Percentiles rank a stretch among this genome's conserved stretches.
phyloP scores from a whole-genome alignment of 2,329 filamentous ascomycete genomes.

The Colletotrichum coccodes region DNA sequence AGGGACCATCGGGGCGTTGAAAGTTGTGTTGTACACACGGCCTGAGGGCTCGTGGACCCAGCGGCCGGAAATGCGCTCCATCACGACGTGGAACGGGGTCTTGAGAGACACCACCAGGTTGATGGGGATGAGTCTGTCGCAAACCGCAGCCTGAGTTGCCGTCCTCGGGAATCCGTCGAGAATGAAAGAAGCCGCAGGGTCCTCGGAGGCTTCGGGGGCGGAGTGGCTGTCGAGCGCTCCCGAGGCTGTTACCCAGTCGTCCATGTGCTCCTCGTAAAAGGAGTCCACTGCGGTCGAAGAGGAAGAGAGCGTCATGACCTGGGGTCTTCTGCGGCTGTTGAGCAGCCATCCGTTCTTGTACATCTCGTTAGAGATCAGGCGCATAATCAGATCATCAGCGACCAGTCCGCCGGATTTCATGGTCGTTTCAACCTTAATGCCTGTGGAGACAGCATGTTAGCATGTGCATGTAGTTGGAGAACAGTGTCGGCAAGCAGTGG shows the following conservation, averaged over 20 bases:
- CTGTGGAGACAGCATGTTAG: conserved; percentile 53
- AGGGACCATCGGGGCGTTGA: conserved; percentile 83
- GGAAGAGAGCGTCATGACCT: conserved; percentile 64
- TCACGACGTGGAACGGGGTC: conserved; percentile 87
- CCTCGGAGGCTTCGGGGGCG: conserved; percentile 65
- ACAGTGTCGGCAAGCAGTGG: neutral
- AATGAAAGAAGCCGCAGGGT: conserved; percentile 87
- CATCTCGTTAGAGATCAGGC: conserved; percentile 91
- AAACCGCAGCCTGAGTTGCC: conserved; percentile 78
- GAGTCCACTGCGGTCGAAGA: conserved; percentile 48
- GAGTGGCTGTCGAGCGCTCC: conserved; percentile 49
- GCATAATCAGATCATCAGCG: conserved; percentile 89
- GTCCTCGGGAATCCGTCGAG: conserved; percentile 97
- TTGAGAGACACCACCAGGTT: conserved; percentile 90
- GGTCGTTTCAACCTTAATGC: conserved; percentile 88
- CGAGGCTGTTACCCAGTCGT: conserved; percentile 53
- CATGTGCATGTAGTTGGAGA: neutral
- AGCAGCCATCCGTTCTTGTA: conserved; percentile 84
- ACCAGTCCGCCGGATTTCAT: conserved; percentile 93
- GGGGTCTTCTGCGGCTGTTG: conserved; percentile 50
- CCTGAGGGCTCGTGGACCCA: conserved; percentile 95
- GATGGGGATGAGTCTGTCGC: conserved; percentile 88
- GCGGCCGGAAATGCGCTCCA: conserved; percentile 88
- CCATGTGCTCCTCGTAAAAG: conserved; percentile 42
- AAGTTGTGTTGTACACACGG: conserved; percentile 93